Percentiles rank a stretch among this genome's conserved stretches.
These are phyloP conservation scores for Miscanthus sacchariflorus DNA, from an alignment of 202 grass and related monocot species.

Conservation along the genomic window DNA sequence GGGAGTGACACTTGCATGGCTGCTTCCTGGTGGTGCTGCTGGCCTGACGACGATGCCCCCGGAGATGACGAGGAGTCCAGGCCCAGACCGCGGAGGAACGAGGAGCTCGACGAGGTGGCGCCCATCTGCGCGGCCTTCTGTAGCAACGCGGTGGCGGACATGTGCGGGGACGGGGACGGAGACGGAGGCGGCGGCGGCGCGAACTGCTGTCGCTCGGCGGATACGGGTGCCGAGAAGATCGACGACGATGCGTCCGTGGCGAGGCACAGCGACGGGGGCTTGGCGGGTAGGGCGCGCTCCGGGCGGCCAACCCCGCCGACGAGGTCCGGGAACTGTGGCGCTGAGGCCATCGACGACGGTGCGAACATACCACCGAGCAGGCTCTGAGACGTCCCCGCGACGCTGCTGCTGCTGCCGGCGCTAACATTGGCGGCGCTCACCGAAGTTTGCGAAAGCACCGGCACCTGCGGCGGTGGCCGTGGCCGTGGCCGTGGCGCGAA, in stretches of 20 bases:
- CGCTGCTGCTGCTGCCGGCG: conserved; percentile 52
- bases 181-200: conserved; percentile 45
- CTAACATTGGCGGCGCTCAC: conserved; percentile 37
- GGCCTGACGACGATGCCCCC: conserved; percentile 34
- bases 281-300: conserved; percentile 39
- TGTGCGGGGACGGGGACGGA: conserved; percentile 66
- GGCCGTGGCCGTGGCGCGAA: conserved; percentile 45
- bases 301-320: conserved; percentile 12
- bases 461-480: background rate
- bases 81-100: conserved; percentile 79
- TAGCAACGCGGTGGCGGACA: conserved; percentile 91
- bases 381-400: conserved; percentile 54
- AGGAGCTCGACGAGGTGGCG: conserved; percentile 65
- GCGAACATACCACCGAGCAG: conserved; percentile 78
- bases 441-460: conserved; percentile 16
- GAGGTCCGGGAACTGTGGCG: conserved; percentile 47
- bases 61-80: conserved; percentile 65
- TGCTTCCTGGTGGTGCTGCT: conserved; percentile 50
- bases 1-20: conserved; percentile 40
- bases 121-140: conserved; percentile 98
- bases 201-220: conserved; percentile 56
- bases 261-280: conserved; percentile 79
- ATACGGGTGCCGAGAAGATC: conserved; percentile 43
- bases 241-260: conserved; percentile 56
- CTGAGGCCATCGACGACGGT: conserved; percentile 47